phyloP scores from a whole-genome alignment of 352 stramenopile species.

The Phytopythium sindhum region DNA sequence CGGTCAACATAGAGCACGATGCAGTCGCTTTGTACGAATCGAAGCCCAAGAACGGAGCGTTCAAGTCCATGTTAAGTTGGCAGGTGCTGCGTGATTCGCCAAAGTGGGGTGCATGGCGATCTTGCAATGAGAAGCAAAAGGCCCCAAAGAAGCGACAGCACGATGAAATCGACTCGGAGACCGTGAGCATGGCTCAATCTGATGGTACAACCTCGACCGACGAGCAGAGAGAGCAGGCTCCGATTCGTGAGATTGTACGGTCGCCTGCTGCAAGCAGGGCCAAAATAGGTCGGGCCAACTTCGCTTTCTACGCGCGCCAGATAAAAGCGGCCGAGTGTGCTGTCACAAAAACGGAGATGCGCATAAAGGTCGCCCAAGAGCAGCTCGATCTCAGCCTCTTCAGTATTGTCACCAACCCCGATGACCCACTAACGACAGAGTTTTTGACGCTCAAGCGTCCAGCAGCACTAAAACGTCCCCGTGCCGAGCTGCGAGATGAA shows the following conservation, averaged over 20 bases:
- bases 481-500: not conserved
- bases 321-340: not conserved
- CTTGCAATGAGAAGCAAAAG: not conserved
- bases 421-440: not conserved
- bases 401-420: not conserved
- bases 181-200: not conserved
- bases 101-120: constrained; percentile 10
- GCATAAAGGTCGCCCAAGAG: not conserved
- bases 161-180: not conserved
- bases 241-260: not conserved
- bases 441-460: not conserved
- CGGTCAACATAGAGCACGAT: constrained; percentile 8
- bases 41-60: not conserved
- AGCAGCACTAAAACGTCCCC: not conserved
- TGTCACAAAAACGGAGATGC: not conserved
- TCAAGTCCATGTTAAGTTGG: constrained; percentile 13
- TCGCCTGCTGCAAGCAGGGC: not conserved
- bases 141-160: not conserved
- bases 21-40: constrained; percentile 9
- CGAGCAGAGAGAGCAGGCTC: not conserved
- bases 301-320: constrained; percentile 2
- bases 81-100: constrained; percentile 5
- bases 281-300: not conserved
- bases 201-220: not conserved
- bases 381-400: constrained; percentile 2